These are phyloP conservation scores for Lecanicillium sp. DNA, from an alignment of 2,329 filamentous ascomycete species.

Conservation along the genomic window DNA sequence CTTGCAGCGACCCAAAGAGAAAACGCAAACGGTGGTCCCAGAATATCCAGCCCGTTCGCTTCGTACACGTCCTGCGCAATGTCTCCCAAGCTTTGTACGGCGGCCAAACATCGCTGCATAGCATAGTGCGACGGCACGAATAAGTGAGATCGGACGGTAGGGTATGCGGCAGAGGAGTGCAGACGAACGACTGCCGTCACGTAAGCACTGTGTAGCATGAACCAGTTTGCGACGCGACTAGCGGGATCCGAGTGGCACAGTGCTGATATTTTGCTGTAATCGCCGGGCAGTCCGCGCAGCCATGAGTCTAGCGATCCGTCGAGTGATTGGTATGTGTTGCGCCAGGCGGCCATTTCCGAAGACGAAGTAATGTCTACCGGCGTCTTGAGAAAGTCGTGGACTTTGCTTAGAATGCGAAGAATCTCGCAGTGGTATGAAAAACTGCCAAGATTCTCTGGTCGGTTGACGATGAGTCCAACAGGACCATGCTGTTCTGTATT, in stretches of 20 bases:
- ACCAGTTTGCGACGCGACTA: slow-evolving; percentile 37
- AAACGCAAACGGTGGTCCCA: slow-evolving; percentile 36
- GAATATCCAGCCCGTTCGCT: slow-evolving; percentile 31
- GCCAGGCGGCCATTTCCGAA: slow-evolving; percentile 29
- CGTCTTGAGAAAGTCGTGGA: slow-evolving; percentile 32
- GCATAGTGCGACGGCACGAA: slow-evolving; percentile 35
- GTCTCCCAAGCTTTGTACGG: slow-evolving; percentile 33
- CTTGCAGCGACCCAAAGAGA: slow-evolving; percentile 34
- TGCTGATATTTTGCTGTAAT: slow-evolving; percentile 36
- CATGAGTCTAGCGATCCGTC: slow-evolving; percentile 31
- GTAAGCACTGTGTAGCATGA: slow-evolving; percentile 37
- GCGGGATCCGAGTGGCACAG: slow-evolving; percentile 36
- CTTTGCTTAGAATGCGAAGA: slow-evolving; percentile 31
- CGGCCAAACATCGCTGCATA: slow-evolving; percentile 35
- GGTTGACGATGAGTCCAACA: slow-evolving; percentile 23
- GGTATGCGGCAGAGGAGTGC: slow-evolving; percentile 35
- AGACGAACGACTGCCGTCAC: slow-evolving; percentile 34
- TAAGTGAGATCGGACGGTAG: slow-evolving; percentile 28
- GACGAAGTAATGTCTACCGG: slow-evolving; percentile 30
- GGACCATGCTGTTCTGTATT: slow-evolving; percentile 17
- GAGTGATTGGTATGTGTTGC: slow-evolving; percentile 30
- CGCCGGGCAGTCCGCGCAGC: slow-evolving; percentile 33
- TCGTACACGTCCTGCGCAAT: slow-evolving; percentile 35
- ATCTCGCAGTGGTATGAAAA: slow-evolving; percentile 38
- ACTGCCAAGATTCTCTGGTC: slow-evolving; percentile 33